A percentile compares a stretch with the other conserved stretches of the same genome.
Evolutionary conservation across 345 rosid species (phyloP).

Genomic region (Aethionema arabicum): DNA sequence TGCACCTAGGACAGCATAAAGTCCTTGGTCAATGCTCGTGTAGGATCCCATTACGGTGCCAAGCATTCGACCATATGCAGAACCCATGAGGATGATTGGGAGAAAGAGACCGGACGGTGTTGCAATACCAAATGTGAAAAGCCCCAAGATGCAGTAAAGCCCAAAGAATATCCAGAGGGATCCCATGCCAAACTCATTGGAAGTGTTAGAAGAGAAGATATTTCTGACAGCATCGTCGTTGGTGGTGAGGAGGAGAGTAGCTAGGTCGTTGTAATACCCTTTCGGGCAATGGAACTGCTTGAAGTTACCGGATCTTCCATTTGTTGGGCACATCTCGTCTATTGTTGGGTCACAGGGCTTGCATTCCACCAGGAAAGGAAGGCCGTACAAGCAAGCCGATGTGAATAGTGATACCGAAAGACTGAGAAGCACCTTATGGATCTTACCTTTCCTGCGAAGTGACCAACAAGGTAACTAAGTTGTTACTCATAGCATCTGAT

Average conservation of each 20-base stretch:
- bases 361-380: slow-evolving; percentile 83
- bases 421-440: slow-evolving; percentile 76
- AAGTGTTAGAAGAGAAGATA: slow-evolving; percentile 73
- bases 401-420: slow-evolving; percentile 73
- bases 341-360: slow-evolving; percentile 55
- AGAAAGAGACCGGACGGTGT: slow-evolving; percentile 96
- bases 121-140: slow-evolving; percentile 87
- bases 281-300: slow-evolving; percentile 87
- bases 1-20: slow-evolving; percentile 93
- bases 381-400: slow-evolving; percentile 69
- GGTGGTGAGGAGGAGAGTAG: slow-evolving; percentile 84
- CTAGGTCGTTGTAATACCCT: slow-evolving; percentile 87
- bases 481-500: background rate
- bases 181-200: slow-evolving; percentile 50
- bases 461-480: slow-evolving; percentile 27
- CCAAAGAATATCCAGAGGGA: slow-evolving; percentile 71
- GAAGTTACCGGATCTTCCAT: slow-evolving; percentile 69
- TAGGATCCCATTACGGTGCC: slow-evolving; percentile 70
- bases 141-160: slow-evolving; percentile 71
- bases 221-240: slow-evolving; percentile 92
- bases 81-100: slow-evolving; percentile 87
- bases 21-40: slow-evolving; percentile 82
- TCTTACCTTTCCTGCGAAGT: slow-evolving; percentile 69
- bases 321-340: slow-evolving; percentile 62
- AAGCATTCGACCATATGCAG: slow-evolving; percentile 84